Evolutionary conservation across 192 early-diverging fungal genomes (phyloP), one percentile per base, ranked within the genome.

Genomic region (Entomortierella chlamydospora): DNA sequence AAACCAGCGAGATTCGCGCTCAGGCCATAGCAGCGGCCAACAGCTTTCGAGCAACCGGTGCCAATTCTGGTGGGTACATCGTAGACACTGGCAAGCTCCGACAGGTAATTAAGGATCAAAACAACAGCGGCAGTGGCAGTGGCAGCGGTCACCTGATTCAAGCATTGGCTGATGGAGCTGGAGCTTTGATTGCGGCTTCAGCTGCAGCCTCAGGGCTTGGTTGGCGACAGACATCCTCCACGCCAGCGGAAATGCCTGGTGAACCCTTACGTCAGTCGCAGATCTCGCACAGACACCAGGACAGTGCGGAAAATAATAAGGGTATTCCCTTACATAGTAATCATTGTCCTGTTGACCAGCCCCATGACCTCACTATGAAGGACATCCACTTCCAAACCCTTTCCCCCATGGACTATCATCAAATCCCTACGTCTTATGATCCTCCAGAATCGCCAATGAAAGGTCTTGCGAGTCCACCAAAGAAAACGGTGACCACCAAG

Each of bases 351-450:
- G 42, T 22, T 20, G 74, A 78, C 9, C 68, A 64, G 52, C 15
- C 3, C 20, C 76, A 79, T 29, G 76, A 79, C 43, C 33, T 79
- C 34, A 79, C 76, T 5, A 79, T 79, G 76, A 79, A 66, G 37
- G 76, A 79, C 41, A 79, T 79, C 57, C 29, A 79, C 31, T 79
- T 79, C 45, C 76, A 79, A 50, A 79, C 76, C 0, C 4, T 79
- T 0, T 12, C 47, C 0, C 54, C 66, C 41, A 31, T 17, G 25
- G 59, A 78, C 3, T 49, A 37, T 26, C 30, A 29, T n/a, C 42
- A 33, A 22, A 37, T 0, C 29, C 18, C 34, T 22, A 3, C 55
- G 4, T 31, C 57, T 1, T 33, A 28, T 57, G 42, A 57, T 42
- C 34, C 37, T 25, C 30, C 26, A 41, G 26, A 9, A 1, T 23